Conservation (phyloP, 2,329 filamentous ascomycete species). For the Fusarium sublunatum region DNA sequence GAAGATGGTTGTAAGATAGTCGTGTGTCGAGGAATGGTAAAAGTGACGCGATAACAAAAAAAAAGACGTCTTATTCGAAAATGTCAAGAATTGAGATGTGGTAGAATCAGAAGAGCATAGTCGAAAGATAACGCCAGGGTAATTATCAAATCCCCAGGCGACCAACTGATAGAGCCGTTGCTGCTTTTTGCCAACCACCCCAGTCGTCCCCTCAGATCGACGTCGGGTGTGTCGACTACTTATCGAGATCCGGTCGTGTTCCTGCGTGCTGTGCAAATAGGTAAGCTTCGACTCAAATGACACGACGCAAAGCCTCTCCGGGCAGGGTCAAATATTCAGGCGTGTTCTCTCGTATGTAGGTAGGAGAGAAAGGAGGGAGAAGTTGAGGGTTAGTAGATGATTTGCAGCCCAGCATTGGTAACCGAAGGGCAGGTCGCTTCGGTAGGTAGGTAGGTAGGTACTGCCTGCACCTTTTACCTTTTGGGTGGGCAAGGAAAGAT, state of each 20-base stretch:
- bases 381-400: conserved; percentile 19
- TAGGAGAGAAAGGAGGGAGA: conserved; percentile 7
- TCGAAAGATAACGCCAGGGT: conserved; percentile 31
- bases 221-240: conserved; percentile 19
- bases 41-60: conserved; percentile 7
- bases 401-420: conserved; percentile 25
- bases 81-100: conserved; percentile 21
- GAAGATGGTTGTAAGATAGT: conserved; percentile 2
- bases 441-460: conserved; percentile 1
- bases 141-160: conserved; percentile 34
- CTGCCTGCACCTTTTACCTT: conserved; percentile 11
- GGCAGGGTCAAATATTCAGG: conserved; percentile 20
- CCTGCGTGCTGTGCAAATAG: conserved; percentile 25
- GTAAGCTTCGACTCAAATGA: conserved; percentile 29
- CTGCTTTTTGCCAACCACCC: conserved; percentile 40
- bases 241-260: conserved; percentile 12
- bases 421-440: conserved; percentile 15
- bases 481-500: conserved; percentile 14
- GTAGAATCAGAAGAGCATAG: conserved; percentile 26
- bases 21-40: conserved; percentile 3
- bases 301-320: conserved; percentile 12
- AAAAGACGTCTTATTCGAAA: conserved; percentile 12
- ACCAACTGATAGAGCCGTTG: conserved; percentile 21
- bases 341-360: conserved; percentile 6
- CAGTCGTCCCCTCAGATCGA: conserved; percentile 35